These are phyloP conservation scores for Cercospora janseana DNA, from an alignment of 2,329 filamentous ascomycete genomes.

Conservation along the genomic window DNA sequence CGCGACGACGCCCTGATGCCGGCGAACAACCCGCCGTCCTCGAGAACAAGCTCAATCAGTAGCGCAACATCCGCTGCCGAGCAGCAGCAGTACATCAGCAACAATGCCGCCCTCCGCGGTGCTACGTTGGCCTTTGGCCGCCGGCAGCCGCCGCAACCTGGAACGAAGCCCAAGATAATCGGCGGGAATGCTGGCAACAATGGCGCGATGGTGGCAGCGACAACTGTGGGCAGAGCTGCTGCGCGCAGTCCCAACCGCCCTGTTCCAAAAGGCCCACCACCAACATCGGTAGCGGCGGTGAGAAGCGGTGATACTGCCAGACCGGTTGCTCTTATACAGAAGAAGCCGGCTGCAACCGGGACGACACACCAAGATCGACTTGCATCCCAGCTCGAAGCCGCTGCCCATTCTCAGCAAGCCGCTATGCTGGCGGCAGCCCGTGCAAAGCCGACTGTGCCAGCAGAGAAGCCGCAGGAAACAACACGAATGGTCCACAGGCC, in stretches of 20 bases:
- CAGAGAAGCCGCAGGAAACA: conserved; percentile 4
- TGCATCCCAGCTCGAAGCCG: not conserved
- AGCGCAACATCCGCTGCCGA: conserved; percentile 18
- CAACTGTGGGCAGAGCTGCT: conserved; percentile 34
- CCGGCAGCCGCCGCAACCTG: conserved; percentile 32
- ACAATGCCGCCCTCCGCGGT: conserved; percentile 50
- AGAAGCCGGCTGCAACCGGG: not conserved
- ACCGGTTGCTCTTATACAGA: not conserved
- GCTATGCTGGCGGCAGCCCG: conserved; percentile 33
- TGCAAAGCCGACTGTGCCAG: conserved; percentile 17
- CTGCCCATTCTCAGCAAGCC: conserved; percentile 32
- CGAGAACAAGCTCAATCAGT: conserved; percentile 29
- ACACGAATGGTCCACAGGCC: conserved; percentile 22
- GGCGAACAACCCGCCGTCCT: conserved; percentile 17
- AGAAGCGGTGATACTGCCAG: not conserved
- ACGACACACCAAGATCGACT: not conserved
- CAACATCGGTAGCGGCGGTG: not conserved
- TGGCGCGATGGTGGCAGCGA: conserved; percentile 38
- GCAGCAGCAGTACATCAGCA: conserved; percentile 15
- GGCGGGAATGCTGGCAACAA: conserved; percentile 8
- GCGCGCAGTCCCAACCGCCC: conserved; percentile 28
- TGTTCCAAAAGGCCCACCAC: conserved; percentile 17
- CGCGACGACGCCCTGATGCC: conserved; percentile 26
- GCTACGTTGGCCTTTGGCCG: conserved; percentile 51
- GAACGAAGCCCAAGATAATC: conserved; percentile 13